A percentile compares a stretch with the other conserved stretches of the same genome.
These are phyloP conservation scores for Discostella stelligeroides DNA, from an alignment of 108 stramenopile species.

Conservation along the genomic window DNA sequence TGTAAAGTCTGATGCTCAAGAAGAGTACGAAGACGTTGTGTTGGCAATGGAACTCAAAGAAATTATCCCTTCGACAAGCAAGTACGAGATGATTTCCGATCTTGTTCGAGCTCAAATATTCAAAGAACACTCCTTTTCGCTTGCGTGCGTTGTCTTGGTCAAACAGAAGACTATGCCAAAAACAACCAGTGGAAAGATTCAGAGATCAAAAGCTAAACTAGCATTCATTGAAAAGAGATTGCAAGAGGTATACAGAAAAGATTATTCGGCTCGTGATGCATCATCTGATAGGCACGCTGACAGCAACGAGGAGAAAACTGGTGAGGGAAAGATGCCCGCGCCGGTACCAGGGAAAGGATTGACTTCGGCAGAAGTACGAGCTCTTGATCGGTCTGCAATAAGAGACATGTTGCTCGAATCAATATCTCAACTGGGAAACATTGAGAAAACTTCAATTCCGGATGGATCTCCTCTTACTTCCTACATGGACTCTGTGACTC, in stretches of 20 bases:
- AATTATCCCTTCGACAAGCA: constrained; percentile 43
- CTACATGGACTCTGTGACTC: constrained; percentile 77
- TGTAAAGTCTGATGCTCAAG: constrained; percentile 32
- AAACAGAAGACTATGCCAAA: constrained; percentile 92
- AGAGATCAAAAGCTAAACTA: constrained; percentile 89
- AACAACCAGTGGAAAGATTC: constrained; percentile 99
- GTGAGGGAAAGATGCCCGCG: constrained; percentile 18
- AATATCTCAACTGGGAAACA: constrained; percentile 56
- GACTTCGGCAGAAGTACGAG: constrained; percentile 45
- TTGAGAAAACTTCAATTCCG: constrained; percentile 60
- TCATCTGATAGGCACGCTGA: background rate
- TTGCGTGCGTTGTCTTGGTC: constrained; percentile 81
- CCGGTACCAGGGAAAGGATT: background rate
- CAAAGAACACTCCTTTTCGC: constrained; percentile 76
- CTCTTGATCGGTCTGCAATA: constrained; percentile 64
- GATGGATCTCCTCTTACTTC: constrained; percentile 64
- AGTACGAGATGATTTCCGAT: constrained; percentile 58
- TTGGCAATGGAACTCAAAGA: constrained; percentile 86
- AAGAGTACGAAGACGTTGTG: constrained; percentile 79
- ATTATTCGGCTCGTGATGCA: constrained; percentile 31
- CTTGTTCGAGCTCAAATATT: constrained; percentile 63
- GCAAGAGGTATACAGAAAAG: constrained; percentile 64
- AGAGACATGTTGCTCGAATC: constrained; percentile 56
- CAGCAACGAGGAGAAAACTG: background rate
- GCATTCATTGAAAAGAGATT: constrained; percentile 68